phyloP scores from a whole-genome alignment of 306 rosid species.

The Aeschynomene evenia region DNA sequence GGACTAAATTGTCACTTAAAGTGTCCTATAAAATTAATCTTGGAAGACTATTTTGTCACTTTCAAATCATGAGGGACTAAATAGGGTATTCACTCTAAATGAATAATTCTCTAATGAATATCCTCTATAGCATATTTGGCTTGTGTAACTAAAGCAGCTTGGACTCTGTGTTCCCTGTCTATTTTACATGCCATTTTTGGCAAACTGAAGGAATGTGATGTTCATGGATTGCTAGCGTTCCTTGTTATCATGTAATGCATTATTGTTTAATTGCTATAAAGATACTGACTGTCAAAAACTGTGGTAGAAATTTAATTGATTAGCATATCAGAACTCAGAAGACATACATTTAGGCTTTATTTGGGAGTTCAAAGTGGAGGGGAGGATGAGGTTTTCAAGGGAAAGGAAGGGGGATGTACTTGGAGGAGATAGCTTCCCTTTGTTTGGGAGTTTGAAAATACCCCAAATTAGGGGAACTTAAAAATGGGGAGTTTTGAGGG shows the following conservation, averaged over 20 bases:
- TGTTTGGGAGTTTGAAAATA: too few relatives aligned
- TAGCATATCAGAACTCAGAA: background rate
- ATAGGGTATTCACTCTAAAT: too few relatives aligned
- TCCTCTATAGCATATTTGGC: background rate
- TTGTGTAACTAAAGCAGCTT: slow-evolving; percentile 9
- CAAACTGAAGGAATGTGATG: background rate
- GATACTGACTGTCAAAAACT: background rate
- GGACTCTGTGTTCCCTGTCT: background rate
- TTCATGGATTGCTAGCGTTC: background rate
- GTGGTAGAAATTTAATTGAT: background rate
- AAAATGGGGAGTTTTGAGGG: too few relatives aligned
- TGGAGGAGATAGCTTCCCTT: too few relatives aligned
- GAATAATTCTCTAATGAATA: background rate
- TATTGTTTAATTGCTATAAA: background rate
- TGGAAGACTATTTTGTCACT: too few relatives aligned
- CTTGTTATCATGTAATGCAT: background rate
- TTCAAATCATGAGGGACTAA: too few relatives aligned
- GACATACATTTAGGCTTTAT: background rate
- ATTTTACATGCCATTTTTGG: slow-evolving; percentile 3
- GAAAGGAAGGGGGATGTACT: too few relatives aligned
- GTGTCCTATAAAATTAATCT: too few relatives aligned
- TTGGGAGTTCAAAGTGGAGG: too few relatives aligned
- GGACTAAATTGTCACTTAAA: too few relatives aligned
- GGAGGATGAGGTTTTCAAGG: too few relatives aligned
- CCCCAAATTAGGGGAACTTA: too few relatives aligned